These are phyloP conservation scores for Acer negundo DNA, from an alignment of 345 rosid species.

Conservation along the genomic window DNA sequence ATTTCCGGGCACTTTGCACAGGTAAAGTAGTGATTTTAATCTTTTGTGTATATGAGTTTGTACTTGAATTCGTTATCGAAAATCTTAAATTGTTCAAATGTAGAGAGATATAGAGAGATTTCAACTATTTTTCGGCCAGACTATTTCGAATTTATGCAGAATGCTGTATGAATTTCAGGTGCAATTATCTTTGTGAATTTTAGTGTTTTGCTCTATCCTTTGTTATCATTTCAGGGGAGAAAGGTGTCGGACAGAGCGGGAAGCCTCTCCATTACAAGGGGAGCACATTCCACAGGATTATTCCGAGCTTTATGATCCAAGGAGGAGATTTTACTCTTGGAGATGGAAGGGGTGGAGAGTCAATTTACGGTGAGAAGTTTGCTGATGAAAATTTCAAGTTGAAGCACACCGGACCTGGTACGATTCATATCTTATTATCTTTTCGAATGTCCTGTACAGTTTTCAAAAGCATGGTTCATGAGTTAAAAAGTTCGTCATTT, in stretches of 20 bases:
- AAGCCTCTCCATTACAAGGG: constrained; percentile 88
- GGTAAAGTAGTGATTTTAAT: constrained; percentile 41
- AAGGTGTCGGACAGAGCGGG: constrained; percentile 87
- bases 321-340: constrained; percentile 98
- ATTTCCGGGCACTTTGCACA: constrained; percentile 96
- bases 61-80: background rate
- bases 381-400: constrained; percentile 93
- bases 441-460: background rate
- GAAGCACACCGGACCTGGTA: constrained; percentile 96
- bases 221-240: constrained; percentile 61
- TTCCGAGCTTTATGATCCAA: constrained; percentile 94
- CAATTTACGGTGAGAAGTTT: constrained; percentile 94
- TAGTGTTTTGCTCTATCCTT: background rate
- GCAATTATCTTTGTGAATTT: background rate
- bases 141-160: background rate
- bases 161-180: background rate
- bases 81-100: background rate
- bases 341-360: constrained; percentile 95
- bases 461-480: background rate
- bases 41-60: background rate
- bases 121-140: background rate
- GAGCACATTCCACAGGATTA: constrained; percentile 84
- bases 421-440: background rate
- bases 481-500: background rate
- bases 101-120: background rate